Conservation (phyloP, 2,329 filamentous ascomycete genomes). For the Macrophomina pseudophaseolina region DNA sequence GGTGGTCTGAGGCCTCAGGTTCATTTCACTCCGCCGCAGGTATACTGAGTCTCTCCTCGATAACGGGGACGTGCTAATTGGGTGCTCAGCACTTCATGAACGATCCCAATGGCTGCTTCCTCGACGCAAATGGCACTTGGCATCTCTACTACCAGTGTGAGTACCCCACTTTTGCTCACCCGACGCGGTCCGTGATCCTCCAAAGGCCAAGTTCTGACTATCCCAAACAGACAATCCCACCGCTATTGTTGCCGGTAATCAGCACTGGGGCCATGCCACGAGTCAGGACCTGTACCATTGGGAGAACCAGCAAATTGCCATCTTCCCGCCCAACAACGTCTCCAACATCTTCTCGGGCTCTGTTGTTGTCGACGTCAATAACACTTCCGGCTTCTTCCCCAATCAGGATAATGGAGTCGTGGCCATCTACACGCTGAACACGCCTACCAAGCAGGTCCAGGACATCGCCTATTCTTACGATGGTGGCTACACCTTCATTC, state of each 20-base stretch:
- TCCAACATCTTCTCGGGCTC: conserved; percentile 61
- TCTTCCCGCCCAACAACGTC: conserved; percentile 62
- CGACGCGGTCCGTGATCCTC: not conserved
- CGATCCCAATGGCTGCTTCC: conserved; percentile 69
- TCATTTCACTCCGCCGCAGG: conserved; percentile 60
- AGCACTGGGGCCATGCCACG: conserved; percentile 72
- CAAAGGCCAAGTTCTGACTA: conserved; percentile 27
- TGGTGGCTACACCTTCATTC: conserved; percentile 65
- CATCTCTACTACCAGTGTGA: conserved; percentile 70
- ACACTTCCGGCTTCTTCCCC: conserved; percentile 70
- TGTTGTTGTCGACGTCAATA: conserved; percentile 65
- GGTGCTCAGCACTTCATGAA: conserved; percentile 54
- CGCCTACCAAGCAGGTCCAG: conserved; percentile 57
- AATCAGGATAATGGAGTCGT: conserved; percentile 66
- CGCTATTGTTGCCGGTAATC: conserved; percentile 58
- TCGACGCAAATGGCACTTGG: conserved; percentile 62
- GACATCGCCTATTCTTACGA: conserved; percentile 67
- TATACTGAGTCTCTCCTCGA: conserved; percentile 54
- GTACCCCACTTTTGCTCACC: not conserved
- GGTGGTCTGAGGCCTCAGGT: conserved; percentile 56
- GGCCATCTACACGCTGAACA: conserved; percentile 61
- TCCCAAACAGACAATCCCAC: conserved; percentile 55
- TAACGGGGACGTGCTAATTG: not conserved
- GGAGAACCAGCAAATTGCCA: conserved; percentile 67
- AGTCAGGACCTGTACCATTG: conserved; percentile 67